These are phyloP conservation scores for Suillus fuscotomentosus DNA, from an alignment of 768 basidiomycete species.

Conservation along the genomic window DNA sequence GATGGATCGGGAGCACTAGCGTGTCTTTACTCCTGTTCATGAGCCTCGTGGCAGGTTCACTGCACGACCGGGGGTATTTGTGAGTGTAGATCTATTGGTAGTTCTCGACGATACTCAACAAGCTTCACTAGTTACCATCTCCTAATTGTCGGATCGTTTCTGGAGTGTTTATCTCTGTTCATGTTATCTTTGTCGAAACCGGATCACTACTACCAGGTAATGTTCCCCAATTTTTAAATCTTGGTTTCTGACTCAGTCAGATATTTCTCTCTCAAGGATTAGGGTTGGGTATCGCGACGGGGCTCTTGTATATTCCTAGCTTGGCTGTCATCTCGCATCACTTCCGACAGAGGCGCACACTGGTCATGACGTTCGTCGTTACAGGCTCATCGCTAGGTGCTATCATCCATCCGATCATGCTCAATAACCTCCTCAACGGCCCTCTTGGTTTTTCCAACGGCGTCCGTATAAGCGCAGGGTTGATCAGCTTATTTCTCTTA, in stretches of 20 bases:
- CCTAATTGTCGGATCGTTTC: constrained; percentile 22
- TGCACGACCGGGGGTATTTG: neutral
- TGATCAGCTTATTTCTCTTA: neutral
- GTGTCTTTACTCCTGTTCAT: neutral
- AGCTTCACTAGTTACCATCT: constrained; percentile 2
- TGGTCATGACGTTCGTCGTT: neutral
- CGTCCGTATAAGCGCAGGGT: neutral
- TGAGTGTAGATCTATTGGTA: neutral
- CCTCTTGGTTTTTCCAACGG: neutral
- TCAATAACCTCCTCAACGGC: neutral
- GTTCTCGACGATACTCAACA: neutral
- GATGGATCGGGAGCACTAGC: neutral
- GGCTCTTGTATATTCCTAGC: constrained; percentile 44
- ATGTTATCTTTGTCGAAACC: constrained; percentile 36
- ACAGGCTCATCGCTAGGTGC: neutral
- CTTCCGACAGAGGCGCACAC: constrained; percentile 33
- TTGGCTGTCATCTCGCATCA: constrained; percentile 42
- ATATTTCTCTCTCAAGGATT: constrained; percentile 46
- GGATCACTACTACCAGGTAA: constrained; percentile 35
- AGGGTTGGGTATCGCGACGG: constrained; percentile 37
- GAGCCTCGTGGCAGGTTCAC: neutral
- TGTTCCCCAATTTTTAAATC: neutral
- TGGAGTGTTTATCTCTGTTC: constrained; percentile 32
- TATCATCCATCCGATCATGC: neutral
- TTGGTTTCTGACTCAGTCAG: constrained; percentile 17